Evolutionary conservation across 805 yeast genomes (phyloP).

Genomic region (Barnettozyma populi): DNA sequence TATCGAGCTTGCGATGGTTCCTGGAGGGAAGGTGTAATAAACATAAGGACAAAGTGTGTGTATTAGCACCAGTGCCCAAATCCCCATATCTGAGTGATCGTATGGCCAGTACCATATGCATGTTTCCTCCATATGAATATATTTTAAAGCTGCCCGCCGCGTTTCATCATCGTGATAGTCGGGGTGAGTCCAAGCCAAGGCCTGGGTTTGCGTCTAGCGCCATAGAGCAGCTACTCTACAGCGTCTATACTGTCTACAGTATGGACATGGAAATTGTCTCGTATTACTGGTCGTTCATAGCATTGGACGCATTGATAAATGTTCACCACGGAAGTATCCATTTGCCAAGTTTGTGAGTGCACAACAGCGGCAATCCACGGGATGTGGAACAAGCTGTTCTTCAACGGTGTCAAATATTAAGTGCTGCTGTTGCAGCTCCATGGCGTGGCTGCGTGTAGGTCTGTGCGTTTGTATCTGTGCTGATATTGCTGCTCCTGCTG

Average conservation of each 20-base stretch:
- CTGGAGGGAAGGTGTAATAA: too few relatives aligned
- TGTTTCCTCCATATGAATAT: too few relatives aligned
- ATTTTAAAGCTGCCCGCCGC: background rate
- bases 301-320: background rate
- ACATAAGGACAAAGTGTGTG: too few relatives aligned
- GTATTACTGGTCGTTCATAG: background rate
- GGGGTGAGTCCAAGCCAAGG: too few relatives aligned
- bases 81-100: too few relatives aligned
- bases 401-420: background rate
- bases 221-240: background rate
- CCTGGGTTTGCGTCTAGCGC: too few relatives aligned
- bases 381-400: slow-evolving; percentile 2
- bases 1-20: too few relatives aligned
- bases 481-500: too few relatives aligned
- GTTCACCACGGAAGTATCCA: background rate
- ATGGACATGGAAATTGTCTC: background rate
- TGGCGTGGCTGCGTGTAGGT: background rate
- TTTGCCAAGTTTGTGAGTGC: slow-evolving; percentile 5
- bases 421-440: background rate
- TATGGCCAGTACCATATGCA: background rate
- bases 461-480: too few relatives aligned
- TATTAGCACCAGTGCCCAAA: too few relatives aligned
- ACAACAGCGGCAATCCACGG: slow-evolving; percentile 11
- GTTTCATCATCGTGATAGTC: background rate
- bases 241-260: background rate